phyloP scores from a whole-genome alignment of 495 filamentous ascomycete species.

The Jackrogersella multiformis region DNA sequence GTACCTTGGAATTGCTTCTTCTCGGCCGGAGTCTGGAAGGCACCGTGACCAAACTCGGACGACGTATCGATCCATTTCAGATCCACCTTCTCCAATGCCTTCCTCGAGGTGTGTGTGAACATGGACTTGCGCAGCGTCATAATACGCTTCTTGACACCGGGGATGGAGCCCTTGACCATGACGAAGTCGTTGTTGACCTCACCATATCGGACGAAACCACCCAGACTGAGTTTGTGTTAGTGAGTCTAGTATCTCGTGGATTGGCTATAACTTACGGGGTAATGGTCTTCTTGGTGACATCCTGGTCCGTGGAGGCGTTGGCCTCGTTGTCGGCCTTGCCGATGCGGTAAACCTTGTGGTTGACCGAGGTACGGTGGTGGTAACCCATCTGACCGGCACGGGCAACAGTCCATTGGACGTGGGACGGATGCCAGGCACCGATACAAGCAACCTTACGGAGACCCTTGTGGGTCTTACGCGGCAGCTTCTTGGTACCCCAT shows the following conservation, averaged over 20 bases:
- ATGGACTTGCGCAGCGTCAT: conserved; percentile 99
- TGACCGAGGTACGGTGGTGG: conserved; percentile 99
- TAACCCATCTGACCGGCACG: conserved; percentile 99
- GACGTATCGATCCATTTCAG: conserved; percentile 99
- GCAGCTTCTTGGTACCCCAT: conserved; percentile 99
- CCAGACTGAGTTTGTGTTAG: conserved; percentile 71
- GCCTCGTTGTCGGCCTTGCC: conserved; percentile 87
- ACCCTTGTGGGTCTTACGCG: conserved; percentile 99
- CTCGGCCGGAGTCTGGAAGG: conserved; percentile 97
- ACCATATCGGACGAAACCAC: conserved; percentile 99
- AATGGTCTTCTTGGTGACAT: conserved; percentile 98
- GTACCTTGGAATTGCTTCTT: conserved; percentile 95
- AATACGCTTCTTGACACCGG: conserved; percentile 99
- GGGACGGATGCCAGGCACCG: conserved; percentile 99
- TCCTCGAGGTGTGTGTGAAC: conserved; percentile 94
- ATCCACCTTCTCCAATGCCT: conserved; percentile 97
- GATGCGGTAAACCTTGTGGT: conserved; percentile 99
- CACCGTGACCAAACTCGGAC: conserved; percentile 99
- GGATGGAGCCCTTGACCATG: conserved; percentile 96
- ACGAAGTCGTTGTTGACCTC: conserved; percentile 99
- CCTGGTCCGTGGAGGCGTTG: conserved; percentile 94
- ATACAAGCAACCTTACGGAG: conserved; percentile 99
- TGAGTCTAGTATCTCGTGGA: neutral
- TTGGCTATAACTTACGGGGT: conserved; percentile 85
- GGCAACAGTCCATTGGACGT: conserved; percentile 99